Evolutionary conservation across 2,329 filamentous ascomycete genomes (phyloP), one percentile per base, ranked within the genome.

Genomic region (Xylariaceae sp.): DNA sequence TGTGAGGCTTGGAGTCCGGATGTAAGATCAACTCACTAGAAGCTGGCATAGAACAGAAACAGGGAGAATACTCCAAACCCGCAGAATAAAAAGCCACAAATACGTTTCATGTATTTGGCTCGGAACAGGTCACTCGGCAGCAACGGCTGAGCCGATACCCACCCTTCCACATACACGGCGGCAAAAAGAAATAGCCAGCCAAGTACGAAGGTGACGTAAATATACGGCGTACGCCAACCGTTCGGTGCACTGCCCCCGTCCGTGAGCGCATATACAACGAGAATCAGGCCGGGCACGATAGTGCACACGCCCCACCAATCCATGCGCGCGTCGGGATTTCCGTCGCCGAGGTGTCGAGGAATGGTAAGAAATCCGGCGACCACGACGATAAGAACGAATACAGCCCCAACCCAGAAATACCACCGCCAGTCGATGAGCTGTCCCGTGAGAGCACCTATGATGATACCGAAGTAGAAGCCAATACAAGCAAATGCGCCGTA

Each of bases 261-360:
- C 0, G 89, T 92, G 49, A 95, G 82, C 0, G 89, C 88, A 65
- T 87, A 93, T 0, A 91, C 87, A 60, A 91, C 77, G 21, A 95
- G 78, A 1, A 89, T 78, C 12, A 92, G 71, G 0, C 87, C 89
- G 0, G 81, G 79, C 0, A 90, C 79, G 16, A 88, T 86, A 14
- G 87, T 81, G 2, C 71, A 67, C 1, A 82, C 74, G 0, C 89
- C 89, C 54, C 79, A 74, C 82, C 86, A 91, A 68, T 93, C 89
- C 88, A 92, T 91, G 29, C 76, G 75, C 20, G 82, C 72, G 0
- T 72, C 72, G 19, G 75, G 67, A 14, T 61, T 51, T 14, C 61
- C 59, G 43, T 67, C 61, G 19, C 57, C 60, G 1, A 70, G 59
- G 23, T 71, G 55, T 32, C 63, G 69, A n/a, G 70, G 70, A 29